Base-by-base conservation (phyloP, 106 monocot species). In the Posidonia australis region DNA sequence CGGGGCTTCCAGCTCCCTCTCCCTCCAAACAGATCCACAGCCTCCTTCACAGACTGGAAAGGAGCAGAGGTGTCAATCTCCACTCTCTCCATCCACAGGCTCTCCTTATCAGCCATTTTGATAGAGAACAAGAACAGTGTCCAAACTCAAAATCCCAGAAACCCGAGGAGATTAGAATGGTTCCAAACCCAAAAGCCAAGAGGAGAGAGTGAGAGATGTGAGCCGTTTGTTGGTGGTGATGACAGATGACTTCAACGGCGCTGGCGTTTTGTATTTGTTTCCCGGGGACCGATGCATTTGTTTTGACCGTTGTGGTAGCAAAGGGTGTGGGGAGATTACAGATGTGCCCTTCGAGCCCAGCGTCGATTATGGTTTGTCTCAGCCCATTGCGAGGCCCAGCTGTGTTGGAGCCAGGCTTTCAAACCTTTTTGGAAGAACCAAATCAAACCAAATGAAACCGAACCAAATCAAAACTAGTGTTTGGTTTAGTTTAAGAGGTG, bases 1-100 rank as follows among this genome's bases (percentile, higher is more conserved):
- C 10, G n/a, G 19, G 61, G 69, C 43, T 77, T 89, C 93, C 89
- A 89, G 55, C 73, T 68, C 14, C 81, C 93, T 61, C 81, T 83
- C 14, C 89, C 93, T 32, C 88, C 93, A 66, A 93, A 89, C 5
- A 71, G 74, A 22, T 79, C 79, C 1, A 93, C 89, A 5, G 93
- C 89, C 66, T 93, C 89, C 73, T 74, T 83, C 59, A 93, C 93
- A 20, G 93, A 93, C 70, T 77, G 81, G 62, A 93, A 89, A 19
- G 93, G 93, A 54, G 86, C 81, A 44, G 93, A 93, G 1, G 93
- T 93, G 76, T 93, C 93, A 60, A 93, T 74, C 83, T 89, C 93
- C 41, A 70, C 93, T 43, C 85, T 81, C 23, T 72, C 78, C 69
- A 58, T 73, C 66, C 65, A 66, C 54, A 51, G 46, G 32, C 72